A percentile compares a stretch with the other conserved stretches of the same genome.
Conservation (phyloP, 1,139 yeast species). For the Geotrichum reessii region DNA sequence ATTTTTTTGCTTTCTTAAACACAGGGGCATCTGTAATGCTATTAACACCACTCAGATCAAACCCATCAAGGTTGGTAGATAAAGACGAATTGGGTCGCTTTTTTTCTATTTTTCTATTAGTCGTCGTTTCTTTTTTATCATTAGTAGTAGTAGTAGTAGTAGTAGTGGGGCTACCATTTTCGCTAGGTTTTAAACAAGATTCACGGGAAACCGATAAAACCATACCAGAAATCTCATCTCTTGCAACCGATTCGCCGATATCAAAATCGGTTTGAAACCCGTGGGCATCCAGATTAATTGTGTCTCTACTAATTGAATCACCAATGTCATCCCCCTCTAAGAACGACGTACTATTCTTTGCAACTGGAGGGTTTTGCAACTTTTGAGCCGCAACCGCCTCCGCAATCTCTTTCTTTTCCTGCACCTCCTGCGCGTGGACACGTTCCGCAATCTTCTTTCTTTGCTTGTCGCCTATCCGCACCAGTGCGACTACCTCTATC, state of each 20-base stretch:
- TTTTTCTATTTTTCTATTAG: not conserved
- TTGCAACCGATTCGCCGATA: not conserved
- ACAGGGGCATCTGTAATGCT: not conserved
- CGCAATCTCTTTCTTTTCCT: not conserved
- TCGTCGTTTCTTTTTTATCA: not conserved
- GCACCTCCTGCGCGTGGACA: not conserved
- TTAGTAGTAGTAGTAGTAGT: not conserved
- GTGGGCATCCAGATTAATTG: not conserved
- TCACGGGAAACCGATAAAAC: not conserved
- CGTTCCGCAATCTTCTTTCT: not conserved
- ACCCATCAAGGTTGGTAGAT: not conserved
- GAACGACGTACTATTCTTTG: not conserved
- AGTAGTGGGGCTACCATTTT: too few relatives aligned
- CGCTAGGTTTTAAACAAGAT: not conserved
- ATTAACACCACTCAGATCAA: not conserved
- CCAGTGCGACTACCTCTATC: slow-evolving; percentile 7
- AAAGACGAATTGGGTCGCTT: not conserved
- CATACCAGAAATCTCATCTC: not conserved
- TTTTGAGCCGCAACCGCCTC: not conserved
- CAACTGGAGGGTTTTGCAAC: not conserved
- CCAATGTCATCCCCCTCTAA: not conserved
- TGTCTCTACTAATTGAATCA: not conserved
- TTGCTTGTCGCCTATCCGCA: not conserved
- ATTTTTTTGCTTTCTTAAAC: not conserved
- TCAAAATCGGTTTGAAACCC: not conserved